Percentiles rank a stretch among this genome's conserved stretches.
Conservation (phyloP, 345 rosid genomes). For the Lepidium aucheri region DNA sequence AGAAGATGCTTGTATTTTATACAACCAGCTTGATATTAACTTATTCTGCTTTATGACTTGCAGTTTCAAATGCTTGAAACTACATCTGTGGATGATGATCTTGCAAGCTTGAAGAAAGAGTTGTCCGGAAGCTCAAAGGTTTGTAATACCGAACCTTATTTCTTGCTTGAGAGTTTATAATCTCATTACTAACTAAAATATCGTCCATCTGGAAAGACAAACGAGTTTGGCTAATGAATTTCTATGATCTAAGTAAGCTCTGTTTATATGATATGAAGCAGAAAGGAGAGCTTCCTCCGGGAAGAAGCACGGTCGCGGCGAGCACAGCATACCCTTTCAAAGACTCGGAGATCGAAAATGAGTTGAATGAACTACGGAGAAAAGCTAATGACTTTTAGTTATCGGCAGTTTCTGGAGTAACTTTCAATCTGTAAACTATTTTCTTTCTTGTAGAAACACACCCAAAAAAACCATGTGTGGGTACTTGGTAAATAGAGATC, state of each 20-base stretch:
- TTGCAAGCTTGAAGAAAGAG: slow-evolving; percentile 40
- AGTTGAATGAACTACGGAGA: slow-evolving; percentile 30
- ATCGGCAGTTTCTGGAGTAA: background rate
- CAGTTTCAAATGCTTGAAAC: slow-evolving; percentile 49
- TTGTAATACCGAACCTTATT: background rate
- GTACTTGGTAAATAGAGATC: slow-evolving; percentile 16
- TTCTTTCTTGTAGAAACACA: slow-evolving; percentile 11
- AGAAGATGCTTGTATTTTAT: background rate
- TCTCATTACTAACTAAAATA: background rate
- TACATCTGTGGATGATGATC: slow-evolving; percentile 52
- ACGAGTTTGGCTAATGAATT: background rate
- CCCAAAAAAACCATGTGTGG: background rate
- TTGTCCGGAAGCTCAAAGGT: slow-evolving; percentile 45
- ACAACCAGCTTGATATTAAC: background rate
- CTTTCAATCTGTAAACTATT: slow-evolving; percentile 10
- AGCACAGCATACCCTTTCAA: slow-evolving; percentile 27
- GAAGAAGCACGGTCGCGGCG: slow-evolving; percentile 27
- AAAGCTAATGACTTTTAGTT: slow-evolving; percentile 30
- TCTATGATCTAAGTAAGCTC: no score
- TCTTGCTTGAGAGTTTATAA: background rate
- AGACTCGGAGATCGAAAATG: slow-evolving; percentile 32
- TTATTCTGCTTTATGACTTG: background rate
- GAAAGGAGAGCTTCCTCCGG: slow-evolving; percentile 37
- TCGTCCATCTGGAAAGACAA: background rate
- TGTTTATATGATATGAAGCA: slow-evolving; percentile 5